Base-by-base conservation (phyloP, 805 yeast genomes). In the Brettanomyces naardenensis region DNA sequence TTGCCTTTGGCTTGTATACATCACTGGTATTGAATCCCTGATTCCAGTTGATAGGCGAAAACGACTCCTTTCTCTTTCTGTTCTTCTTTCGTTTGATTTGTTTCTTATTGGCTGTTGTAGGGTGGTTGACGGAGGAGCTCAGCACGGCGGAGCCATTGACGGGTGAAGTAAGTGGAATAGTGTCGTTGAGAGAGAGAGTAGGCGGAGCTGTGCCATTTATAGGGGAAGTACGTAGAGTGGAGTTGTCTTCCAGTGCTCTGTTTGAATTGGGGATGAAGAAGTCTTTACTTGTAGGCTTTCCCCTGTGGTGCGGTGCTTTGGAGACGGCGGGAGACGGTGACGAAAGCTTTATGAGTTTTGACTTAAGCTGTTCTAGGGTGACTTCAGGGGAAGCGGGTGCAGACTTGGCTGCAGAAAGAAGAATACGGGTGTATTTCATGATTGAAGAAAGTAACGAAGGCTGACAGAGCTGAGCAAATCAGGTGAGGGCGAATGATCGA, bases 21-120 rank as follows among this genome's bases (percentile, higher is more conserved):
- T 21, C 23, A 3, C 37, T n/a, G 19, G 23, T 22, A n/a, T 23
- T n/a, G 19, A 34, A 22, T 14, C 21, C 36, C 20, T 27, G n/a
- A 17, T 6, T 22, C 43, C 39, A 40, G n/a, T 23, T 19, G 6
- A 38, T 41, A 31, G 25, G 23, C 17, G 22, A 19, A 23, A 17
- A 34, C 5, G 19, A 7, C 13, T 33, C 28, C 17, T 33, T 6
- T 14, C 13, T 7, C n/a, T 33, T 33, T 7, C 31, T 7, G 7
- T n/a, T n/a, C n/a, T 28, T 13, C 6, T 7, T 9, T 11, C n/a
- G 7, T 15, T 28, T 28, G 31, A 28, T 28, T n/a, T 23, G 26
- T 23, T 23, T 11, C 26, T 23, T 23, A 9, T 23, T 23, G 26
- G n/a, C n/a, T n/a, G n/a, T n/a, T n/a, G n/a, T n/a, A n/a, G n/a